Base-by-base conservation (phyloP, 169 alveolate species). In the Amoebophrya sp. region DNA sequence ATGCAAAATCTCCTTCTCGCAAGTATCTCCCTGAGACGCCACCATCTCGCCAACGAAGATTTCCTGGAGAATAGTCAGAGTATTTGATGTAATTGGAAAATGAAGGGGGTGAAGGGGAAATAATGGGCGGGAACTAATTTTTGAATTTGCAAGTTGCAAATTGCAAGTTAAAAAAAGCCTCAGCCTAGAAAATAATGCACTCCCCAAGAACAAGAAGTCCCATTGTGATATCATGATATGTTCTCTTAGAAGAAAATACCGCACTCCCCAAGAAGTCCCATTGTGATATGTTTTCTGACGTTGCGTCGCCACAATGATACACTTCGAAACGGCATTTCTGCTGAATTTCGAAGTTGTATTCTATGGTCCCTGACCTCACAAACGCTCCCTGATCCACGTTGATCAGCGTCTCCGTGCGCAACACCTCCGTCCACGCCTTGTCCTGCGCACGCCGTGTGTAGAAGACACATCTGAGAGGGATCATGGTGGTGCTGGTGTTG, bases 271-370 rank as follows among this genome's bases (percentile, higher is more conserved):
- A 12, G 26, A 40, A 41, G 33, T 33, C 92, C 40, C 83, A 65
- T 18, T 65, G 39, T 0, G 83, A 65, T 65, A 65, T 65, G 26
- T 65, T 26, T 65, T 65, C 83, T 18, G 83, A 65, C 26, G 18
- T 65, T 65, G 83, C 38, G 83, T 65, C 83, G 83, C 38, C 38
- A 10, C 38, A 26, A 36, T 65, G 83, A 36, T 90, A 90, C 78
- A 90, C 92, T 90, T 90, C 92, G 29, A 90, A 90, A 41, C 92
- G 77, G 10, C 33, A 33, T 41, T 41, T 90, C 47, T 90, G 92
- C 78, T 90, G 92, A 6, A 90, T 65, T 41, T 90, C 92, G 78
- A 90, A 90, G 78, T 41, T 33, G 78, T 41, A 90, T 39, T 90
- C 92, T 40, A 90, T 65, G 83, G 83, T 65, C 2, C 83, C 83